phyloP scores from a whole-genome alignment of 345 rosid species.

The Mangifera indica region DNA sequence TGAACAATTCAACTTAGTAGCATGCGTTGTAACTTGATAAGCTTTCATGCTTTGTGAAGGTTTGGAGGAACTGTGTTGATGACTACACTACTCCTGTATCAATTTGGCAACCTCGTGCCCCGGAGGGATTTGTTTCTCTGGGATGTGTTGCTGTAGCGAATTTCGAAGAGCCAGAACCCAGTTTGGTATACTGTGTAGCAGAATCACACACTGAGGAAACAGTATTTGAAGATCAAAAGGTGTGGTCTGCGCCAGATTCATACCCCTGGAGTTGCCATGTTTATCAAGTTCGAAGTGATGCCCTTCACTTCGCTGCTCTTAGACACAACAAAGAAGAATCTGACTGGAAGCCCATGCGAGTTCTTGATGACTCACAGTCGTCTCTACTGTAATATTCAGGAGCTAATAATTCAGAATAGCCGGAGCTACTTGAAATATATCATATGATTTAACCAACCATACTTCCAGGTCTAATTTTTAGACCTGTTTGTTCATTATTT shows the following conservation, averaged over 20 bases:
- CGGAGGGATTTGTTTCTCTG: slow-evolving; percentile 69
- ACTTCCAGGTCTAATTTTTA: not conserved
- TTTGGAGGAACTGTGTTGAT: slow-evolving; percentile 89
- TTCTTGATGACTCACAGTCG: slow-evolving; percentile 45
- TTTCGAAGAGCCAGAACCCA: slow-evolving; percentile 69
- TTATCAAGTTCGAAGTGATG: slow-evolving; percentile 82
- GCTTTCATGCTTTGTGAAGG: slow-evolving; percentile 38
- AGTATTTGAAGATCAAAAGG: slow-evolving; percentile 77
- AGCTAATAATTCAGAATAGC: not conserved
- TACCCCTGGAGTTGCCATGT: slow-evolving; percentile 94
- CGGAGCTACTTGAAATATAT: not conserved
- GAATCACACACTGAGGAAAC: slow-evolving; percentile 66
- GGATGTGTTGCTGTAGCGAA: slow-evolving; percentile 69
- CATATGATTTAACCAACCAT: too few relatives aligned
- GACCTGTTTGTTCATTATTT: too few relatives aligned
- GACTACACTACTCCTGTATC: slow-evolving; percentile 70
- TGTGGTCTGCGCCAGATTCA: slow-evolving; percentile 81
- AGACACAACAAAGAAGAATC: slow-evolving; percentile 66
- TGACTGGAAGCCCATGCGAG: slow-evolving; percentile 71
- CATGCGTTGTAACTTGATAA: too few relatives aligned
- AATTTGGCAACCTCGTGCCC: slow-evolving; percentile 93
- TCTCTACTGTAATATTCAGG: not conserved
- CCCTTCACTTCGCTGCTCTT: slow-evolving; percentile 87
- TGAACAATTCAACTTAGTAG: not conserved
- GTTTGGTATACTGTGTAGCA: slow-evolving; percentile 60